Evolutionary conservation across 352 stramenopile genomes (phyloP).

Genomic region (Globisporangium lucens): DNA sequence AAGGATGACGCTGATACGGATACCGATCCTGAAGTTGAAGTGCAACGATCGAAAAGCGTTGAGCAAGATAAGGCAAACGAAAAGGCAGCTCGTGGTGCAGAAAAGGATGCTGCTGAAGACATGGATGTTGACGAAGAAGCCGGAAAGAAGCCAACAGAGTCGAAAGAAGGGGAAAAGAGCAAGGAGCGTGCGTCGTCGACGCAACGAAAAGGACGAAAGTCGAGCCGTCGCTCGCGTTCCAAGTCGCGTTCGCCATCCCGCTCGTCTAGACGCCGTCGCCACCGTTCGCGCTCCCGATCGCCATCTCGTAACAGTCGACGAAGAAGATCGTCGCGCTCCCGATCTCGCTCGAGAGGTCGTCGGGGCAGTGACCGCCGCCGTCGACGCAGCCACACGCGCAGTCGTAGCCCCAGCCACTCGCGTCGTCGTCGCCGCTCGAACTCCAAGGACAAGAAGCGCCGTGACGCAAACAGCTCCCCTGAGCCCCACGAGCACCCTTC

Average conservation of each 20-base stretch:
- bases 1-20: conserved; percentile 20
- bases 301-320: conserved; percentile 40
- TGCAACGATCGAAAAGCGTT: background rate
- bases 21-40: conserved; percentile 5
- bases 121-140: conserved; percentile 18
- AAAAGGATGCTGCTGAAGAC: conserved; percentile 18
- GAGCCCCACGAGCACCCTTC: conserved; percentile 40
- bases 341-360: conserved; percentile 42
- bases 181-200: conserved; percentile 14
- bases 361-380: conserved; percentile 35
- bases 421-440: conserved; percentile 58
- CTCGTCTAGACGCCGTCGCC: conserved; percentile 49
- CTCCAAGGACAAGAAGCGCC: conserved; percentile 45
- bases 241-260: conserved; percentile 51
- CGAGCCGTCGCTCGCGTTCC: conserved; percentile 52
- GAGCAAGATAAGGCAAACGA: conserved; percentile 5
- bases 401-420: conserved; percentile 45
- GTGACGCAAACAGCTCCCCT: conserved; percentile 52
- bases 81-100: background rate
- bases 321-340: conserved; percentile 36
- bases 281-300: conserved; percentile 52
- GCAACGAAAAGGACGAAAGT: conserved; percentile 28
- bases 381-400: conserved; percentile 39
- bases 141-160: background rate
- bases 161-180: conserved; percentile 13